A percentile compares a stretch with the other conserved stretches of the same genome.
Conservation (phyloP, 371 early-diverging fungal genomes). For the Smittium mucronatum region DNA sequence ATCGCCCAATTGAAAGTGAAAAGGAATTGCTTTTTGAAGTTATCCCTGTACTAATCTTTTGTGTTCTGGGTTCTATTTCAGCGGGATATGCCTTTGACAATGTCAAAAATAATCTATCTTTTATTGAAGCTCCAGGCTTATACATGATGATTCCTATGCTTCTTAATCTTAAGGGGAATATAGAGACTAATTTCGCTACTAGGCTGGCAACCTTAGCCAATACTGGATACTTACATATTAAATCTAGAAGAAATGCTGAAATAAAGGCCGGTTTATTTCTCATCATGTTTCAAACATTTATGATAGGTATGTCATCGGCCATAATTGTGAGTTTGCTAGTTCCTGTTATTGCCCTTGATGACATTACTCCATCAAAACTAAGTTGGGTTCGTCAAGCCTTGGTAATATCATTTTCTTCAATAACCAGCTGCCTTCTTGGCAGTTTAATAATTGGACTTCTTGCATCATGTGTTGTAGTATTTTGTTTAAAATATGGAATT, state of each 20-base stretch:
- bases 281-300: conserved; percentile 53
- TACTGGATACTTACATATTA: not conserved
- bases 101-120: conserved; percentile 43
- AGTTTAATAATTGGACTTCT: conserved; percentile 55
- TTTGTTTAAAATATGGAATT: conserved; percentile 46
- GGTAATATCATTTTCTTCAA: conserved; percentile 49
- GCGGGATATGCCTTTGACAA: conserved; percentile 55
- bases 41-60: conserved; percentile 52
- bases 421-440: conserved; percentile 55
- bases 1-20: not conserved
- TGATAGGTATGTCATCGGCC: conserved; percentile 54
- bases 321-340: conserved; percentile 48
- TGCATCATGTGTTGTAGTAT: conserved; percentile 49
- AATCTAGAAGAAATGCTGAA: conserved; percentile 38
- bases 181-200: conserved; percentile 76
- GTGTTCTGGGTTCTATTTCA: conserved; percentile 53
- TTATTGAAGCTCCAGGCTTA: conserved; percentile 51
- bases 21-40: conserved; percentile 37
- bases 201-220: conserved; percentile 63
- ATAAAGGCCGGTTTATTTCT: conserved; percentile 53
- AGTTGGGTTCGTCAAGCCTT: conserved; percentile 38
- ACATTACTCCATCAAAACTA: not conserved
- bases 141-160: conserved; percentile 74
- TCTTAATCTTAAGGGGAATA: conserved; percentile 73
- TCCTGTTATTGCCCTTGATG: conserved; percentile 12